These are phyloP conservation scores for Pythium chondricola DNA, from an alignment of 352 stramenopile species.

Conservation along the genomic window DNA sequence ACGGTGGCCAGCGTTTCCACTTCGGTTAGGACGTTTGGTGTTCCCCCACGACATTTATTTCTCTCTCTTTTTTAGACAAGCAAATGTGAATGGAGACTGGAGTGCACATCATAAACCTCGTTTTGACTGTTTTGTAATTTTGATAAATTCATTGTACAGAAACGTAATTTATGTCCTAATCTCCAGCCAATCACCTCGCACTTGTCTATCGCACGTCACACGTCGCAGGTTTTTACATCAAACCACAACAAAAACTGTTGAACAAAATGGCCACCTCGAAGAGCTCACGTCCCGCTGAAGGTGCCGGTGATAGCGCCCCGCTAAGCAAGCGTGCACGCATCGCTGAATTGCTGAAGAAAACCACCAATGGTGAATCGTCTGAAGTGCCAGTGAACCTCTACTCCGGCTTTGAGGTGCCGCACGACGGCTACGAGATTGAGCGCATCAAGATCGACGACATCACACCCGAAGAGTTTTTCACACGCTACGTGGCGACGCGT, in stretches of 20 bases:
- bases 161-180: too few species aligned
- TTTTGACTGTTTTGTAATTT: neutral
- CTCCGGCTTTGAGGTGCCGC: constrained; percentile 41
- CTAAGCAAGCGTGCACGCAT: constrained; percentile 42
- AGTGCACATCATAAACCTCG: neutral
- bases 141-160: neutral
- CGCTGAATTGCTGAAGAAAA: constrained; percentile 9
- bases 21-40: constrained; percentile 60
- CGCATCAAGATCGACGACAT: constrained; percentile 44
- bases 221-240: constrained; percentile 7
- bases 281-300: neutral
- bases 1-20: constrained; percentile 64
- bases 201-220: constrained; percentile 10
- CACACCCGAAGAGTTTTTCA: constrained; percentile 71
- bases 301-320: constrained; percentile 3
- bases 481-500: constrained; percentile 65
- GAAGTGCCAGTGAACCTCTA: constrained; percentile 42
- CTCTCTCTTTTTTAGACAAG: constrained; percentile 10
- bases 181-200: constrained; percentile 4
- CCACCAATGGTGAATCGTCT: neutral
- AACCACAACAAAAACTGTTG: neutral
- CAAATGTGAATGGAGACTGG: constrained; percentile 9
- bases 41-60: neutral
- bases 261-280: constrained; percentile 3
- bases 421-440: constrained; percentile 39